Evolutionary conservation across 139 green algal species (phyloP).

Genomic region (Tetradesmus obliquus): DNA sequence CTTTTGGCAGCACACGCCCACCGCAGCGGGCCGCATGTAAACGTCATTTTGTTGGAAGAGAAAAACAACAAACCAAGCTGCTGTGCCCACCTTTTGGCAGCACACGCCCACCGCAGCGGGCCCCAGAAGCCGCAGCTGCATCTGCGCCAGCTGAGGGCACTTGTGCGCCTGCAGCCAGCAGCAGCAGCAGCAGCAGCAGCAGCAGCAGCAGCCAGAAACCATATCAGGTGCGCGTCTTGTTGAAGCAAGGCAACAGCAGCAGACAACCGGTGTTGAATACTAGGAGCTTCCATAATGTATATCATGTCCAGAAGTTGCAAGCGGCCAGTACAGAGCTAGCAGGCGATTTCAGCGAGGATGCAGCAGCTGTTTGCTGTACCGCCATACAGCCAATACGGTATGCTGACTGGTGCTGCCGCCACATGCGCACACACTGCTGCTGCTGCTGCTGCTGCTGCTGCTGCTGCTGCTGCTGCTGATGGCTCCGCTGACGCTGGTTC

Average conservation of each 20-base stretch:
- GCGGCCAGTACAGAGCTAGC: no score
- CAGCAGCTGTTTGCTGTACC: background rate
- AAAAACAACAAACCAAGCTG: background rate
- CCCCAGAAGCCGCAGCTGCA: slow-evolving; percentile 56
- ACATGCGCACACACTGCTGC: background rate
- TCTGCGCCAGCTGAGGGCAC: slow-evolving; percentile 44
- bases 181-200: background rate
- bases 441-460: background rate
- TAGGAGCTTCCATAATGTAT: background rate
- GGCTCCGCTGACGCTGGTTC: background rate
- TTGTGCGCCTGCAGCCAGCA: slow-evolving; percentile 51
- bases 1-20: background rate
- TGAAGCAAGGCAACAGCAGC: no score
- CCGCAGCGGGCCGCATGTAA: background rate
- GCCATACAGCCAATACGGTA: background rate
- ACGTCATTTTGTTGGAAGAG: background rate
- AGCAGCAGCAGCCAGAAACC: background rate
- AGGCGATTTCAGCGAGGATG: background rate
- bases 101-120: slow-evolving; percentile 47
- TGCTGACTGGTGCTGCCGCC: background rate
- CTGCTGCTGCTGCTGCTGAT: background rate
- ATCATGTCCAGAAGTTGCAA: background rate
- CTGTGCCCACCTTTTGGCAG: slow-evolving; percentile 56
- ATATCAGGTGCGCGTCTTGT: background rate
- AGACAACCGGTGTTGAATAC: background rate